phyloP scores from a whole-genome alignment of 2,329 filamentous ascomycete genomes.

The Mollisia scopiformis region DNA sequence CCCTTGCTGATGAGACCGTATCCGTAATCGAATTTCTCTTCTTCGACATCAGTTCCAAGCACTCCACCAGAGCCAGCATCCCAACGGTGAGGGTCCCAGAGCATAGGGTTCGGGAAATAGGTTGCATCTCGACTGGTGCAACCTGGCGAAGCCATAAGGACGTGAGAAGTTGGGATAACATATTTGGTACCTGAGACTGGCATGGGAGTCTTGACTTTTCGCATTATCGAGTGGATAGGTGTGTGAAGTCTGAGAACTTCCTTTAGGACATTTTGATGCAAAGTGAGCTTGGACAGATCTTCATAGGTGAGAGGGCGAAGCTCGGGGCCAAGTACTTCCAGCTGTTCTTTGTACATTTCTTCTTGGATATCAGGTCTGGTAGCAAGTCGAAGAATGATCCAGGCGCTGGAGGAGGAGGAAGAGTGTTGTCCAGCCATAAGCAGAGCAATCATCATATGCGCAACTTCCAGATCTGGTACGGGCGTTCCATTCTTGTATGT shows the following conservation, averaged over 20 bases:
- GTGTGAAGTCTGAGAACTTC: slow-evolving; percentile 90
- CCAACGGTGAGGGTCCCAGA: slow-evolving; percentile 94
- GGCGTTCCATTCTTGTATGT: slow-evolving; percentile 80
- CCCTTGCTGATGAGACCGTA: slow-evolving; percentile 94
- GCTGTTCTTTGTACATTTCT: slow-evolving; percentile 83
- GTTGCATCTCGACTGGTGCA: slow-evolving; percentile 72
- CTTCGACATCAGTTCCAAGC: slow-evolving; percentile 55
- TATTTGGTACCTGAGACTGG: slow-evolving; percentile 81
- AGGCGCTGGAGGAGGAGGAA: slow-evolving; percentile 80
- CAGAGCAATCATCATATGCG: slow-evolving; percentile 92
- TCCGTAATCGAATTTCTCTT: slow-evolving; percentile 88
- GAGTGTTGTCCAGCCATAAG: slow-evolving; percentile 93
- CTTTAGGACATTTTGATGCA: slow-evolving; percentile 85
- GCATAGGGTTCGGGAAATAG: slow-evolving; percentile 80
- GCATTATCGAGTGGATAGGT: slow-evolving; percentile 94
- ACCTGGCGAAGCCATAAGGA: slow-evolving; percentile 82
- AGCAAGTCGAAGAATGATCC: slow-evolving; percentile 83
- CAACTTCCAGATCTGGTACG: slow-evolving; percentile 83
- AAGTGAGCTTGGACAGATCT: slow-evolving; percentile 74
- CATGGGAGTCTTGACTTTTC: slow-evolving; percentile 88
- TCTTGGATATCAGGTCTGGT: slow-evolving; percentile 77
- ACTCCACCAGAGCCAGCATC: slow-evolving; percentile 64
- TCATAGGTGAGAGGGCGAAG: slow-evolving; percentile 78
- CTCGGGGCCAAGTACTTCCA: slow-evolving; percentile 71
- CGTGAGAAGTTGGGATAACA: slow-evolving; percentile 79